Conservation (phyloP, 2,329 filamentous ascomycete genomes). For the Cladophialophora immunda region DNA sequence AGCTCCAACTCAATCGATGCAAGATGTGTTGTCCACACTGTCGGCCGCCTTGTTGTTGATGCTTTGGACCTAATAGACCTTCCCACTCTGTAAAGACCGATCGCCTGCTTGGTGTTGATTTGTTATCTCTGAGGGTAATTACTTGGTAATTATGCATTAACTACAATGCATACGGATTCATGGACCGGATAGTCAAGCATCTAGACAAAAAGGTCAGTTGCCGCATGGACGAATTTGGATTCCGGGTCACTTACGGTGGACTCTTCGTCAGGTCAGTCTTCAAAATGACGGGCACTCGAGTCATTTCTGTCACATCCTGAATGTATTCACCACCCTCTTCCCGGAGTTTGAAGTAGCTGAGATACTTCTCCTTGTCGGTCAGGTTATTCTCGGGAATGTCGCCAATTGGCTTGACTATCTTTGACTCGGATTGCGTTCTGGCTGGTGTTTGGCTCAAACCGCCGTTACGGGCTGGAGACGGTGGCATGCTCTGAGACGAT, state of each 20-base stretch:
- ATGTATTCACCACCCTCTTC: slow-evolving; percentile 96
- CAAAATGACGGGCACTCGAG: slow-evolving; percentile 92
- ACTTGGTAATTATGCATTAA: slow-evolving; percentile 18
- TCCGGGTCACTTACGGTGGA: slow-evolving; percentile 81
- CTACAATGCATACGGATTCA: slow-evolving; percentile 61
- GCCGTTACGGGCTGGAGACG: slow-evolving; percentile 82
- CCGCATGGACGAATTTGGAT: slow-evolving; percentile 1
- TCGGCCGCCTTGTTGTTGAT: slow-evolving; percentile 19
- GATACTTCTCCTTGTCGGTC: slow-evolving; percentile 94
- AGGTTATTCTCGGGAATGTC: slow-evolving; percentile 81
- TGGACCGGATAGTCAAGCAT: slow-evolving; percentile 60
- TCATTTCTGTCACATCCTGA: slow-evolving; percentile 98
- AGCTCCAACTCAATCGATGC: slow-evolving; percentile 26
- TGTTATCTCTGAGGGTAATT: not conserved
- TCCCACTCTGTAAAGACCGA: not conserved
- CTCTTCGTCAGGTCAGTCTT: slow-evolving; percentile 99
- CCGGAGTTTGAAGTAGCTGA: slow-evolving; percentile 85
- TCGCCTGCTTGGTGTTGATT: not conserved
- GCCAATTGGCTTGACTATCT: slow-evolving; percentile 72
- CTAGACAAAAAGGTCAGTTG: slow-evolving; percentile 47
- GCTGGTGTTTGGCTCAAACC: slow-evolving; percentile 75
- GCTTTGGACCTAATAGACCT: not conserved
- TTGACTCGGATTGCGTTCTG: slow-evolving; percentile 93
- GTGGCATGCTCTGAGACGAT: slow-evolving; percentile 93
- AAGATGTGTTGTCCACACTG: slow-evolving; percentile 7